Percentiles rank a stretch among this genome's conserved stretches.
Conservation (phyloP, 1,284 basidiomycete species). For the Ustilago xerochloae region DNA sequence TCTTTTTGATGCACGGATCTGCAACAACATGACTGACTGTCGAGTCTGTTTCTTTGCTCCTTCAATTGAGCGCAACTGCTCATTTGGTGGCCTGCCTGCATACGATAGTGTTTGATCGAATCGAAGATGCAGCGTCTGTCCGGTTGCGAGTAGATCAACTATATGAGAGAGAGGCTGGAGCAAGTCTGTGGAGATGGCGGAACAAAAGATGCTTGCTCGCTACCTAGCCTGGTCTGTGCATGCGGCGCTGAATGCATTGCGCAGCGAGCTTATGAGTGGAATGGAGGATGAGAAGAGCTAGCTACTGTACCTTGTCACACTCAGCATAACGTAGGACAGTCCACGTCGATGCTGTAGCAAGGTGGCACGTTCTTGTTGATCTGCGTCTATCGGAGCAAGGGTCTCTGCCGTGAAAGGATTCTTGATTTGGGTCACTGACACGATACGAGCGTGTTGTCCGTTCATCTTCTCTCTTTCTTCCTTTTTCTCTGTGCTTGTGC, state of each 20-base stretch:
- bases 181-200: background rate
- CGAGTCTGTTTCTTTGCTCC: background rate
- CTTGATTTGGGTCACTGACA: too few relatives aligned
- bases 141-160: background rate
- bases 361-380: constrained; percentile 33
- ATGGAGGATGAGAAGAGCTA: too few relatives aligned
- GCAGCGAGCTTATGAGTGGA: too few relatives aligned
- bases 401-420: background rate
- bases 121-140: too few relatives aligned
- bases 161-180: background rate
- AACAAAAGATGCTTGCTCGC: background rate
- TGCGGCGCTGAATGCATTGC: background rate
- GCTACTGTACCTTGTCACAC: too few relatives aligned
- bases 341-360: constrained; percentile 11
- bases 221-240: constrained; percentile 19
- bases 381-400: constrained; percentile 10
- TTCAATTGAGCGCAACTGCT: background rate
- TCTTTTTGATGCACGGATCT: constrained; percentile 16
- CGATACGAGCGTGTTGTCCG: too few relatives aligned
- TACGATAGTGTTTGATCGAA: constrained; percentile 1
- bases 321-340: background rate
- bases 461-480: too few relatives aligned
- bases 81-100: too few relatives aligned
- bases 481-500: too few relatives aligned
- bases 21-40: background rate